phyloP scores from a whole-genome alignment of 2,329 filamentous ascomycete species.

The Ceratocystis colombiana region DNA sequence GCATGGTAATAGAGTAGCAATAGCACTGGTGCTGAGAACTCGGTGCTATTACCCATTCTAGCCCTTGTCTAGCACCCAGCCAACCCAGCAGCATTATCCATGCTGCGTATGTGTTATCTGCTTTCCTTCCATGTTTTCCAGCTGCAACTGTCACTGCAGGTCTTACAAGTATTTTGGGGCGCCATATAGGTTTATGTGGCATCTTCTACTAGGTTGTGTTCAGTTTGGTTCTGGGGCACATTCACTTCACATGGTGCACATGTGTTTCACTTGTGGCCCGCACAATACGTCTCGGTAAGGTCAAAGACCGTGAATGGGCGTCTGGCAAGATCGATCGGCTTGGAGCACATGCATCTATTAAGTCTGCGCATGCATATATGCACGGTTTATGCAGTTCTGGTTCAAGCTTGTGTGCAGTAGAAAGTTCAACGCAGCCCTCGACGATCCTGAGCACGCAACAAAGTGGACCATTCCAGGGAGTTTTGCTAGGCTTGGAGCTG shows the following conservation, averaged over 20 bases:
- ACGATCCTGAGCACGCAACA: neutral
- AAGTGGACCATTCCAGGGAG: neutral
- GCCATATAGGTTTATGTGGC: neutral
- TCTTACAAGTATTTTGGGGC: constrained; percentile 2
- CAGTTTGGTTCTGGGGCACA: neutral
- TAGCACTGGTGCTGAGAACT: neutral
- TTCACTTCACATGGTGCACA: neutral
- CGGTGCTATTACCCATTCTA: neutral
- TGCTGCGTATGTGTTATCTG: neutral
- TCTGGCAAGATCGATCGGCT: neutral
- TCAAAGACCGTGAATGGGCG: neutral
- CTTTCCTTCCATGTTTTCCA: constrained; percentile 7
- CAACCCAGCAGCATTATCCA: neutral
- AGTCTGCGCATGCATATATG: constrained; percentile 10
- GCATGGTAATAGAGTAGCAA: neutral
- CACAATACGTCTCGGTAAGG: neutral
- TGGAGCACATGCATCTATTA: neutral
- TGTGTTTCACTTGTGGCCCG: constrained; percentile 5
- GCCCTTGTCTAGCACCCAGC: neutral
- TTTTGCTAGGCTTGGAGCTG: neutral
- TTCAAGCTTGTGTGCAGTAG: neutral
- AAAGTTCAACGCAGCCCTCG: neutral
- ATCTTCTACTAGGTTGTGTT: neutral
- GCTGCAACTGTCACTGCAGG: constrained; percentile 19
- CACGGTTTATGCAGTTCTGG: neutral